phyloP scores from a whole-genome alignment of 495 filamentous ascomycete species.

The Parathielavia hyrcaniae region DNA sequence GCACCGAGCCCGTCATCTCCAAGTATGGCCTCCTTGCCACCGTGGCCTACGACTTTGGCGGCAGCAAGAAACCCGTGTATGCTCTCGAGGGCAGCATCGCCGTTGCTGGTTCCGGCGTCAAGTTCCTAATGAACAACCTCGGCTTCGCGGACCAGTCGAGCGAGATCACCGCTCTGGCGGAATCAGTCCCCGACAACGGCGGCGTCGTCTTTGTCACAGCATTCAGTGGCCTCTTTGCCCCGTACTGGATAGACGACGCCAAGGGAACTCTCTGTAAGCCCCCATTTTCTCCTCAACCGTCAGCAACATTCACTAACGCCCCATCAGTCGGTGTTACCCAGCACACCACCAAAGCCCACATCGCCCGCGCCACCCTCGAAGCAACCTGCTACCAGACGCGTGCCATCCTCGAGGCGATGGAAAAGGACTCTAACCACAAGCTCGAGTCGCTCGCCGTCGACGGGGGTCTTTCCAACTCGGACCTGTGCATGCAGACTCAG shows the following conservation, averaged over 20 bases:
- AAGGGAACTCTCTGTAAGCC: slow-evolving; percentile 77
- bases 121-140: slow-evolving; percentile 85
- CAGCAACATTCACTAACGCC: slow-evolving; percentile 14
- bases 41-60: slow-evolving; percentile 79
- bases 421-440: slow-evolving; percentile 75
- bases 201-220: slow-evolving; percentile 93
- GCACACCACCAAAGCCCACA: slow-evolving; percentile 82
- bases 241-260: slow-evolving; percentile 98
- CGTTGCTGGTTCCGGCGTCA: slow-evolving; percentile 83
- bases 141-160: slow-evolving; percentile 72
- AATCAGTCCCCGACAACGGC: slow-evolving; percentile 78
- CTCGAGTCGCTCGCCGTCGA: slow-evolving; percentile 78
- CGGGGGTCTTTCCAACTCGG: slow-evolving; percentile 89
- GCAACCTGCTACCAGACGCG: slow-evolving; percentile 94
- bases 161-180: slow-evolving; percentile 77
- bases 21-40: slow-evolving; percentile 83
- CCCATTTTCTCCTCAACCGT: slow-evolving; percentile 3
- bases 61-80: slow-evolving; percentile 69
- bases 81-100: slow-evolving; percentile 90
- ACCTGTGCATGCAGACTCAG: slow-evolving; percentile 96
- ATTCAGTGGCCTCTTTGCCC: slow-evolving; percentile 91
- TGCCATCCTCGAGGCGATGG: slow-evolving; percentile 93
- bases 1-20: slow-evolving; percentile 82
- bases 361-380: slow-evolving; percentile 89
- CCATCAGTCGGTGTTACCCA: slow-evolving; percentile 75